A percentile compares a stretch with the other conserved stretches of the same genome.
These are phyloP conservation scores for Kwoniella heveanensis DNA, from an alignment of 768 basidiomycete genomes.

Conservation along the genomic window DNA sequence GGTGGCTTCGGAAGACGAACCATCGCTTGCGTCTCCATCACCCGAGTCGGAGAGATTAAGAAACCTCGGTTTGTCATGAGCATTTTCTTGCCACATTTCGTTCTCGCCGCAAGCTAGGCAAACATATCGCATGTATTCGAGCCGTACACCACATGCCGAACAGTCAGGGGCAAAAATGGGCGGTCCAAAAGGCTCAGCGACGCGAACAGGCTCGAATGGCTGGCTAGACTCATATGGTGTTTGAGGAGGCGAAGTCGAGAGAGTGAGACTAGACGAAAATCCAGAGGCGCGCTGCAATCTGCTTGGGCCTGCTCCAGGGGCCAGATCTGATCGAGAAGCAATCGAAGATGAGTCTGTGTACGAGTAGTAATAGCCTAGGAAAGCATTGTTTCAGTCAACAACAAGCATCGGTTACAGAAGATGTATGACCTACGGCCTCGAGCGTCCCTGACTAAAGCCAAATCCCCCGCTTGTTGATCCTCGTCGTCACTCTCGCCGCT, in stretches of 20 bases:
- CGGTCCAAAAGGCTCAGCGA: slow-evolving; percentile 60
- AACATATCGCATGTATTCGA: slow-evolving; percentile 85
- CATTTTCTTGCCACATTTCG: slow-evolving; percentile 47
- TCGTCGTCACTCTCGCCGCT: slow-evolving; percentile 42
- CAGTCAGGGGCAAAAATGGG: slow-evolving; percentile 65
- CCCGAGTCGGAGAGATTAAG: slow-evolving; percentile 5
- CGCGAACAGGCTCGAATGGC: slow-evolving; percentile 24
- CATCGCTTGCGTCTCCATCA: slow-evolving; percentile 18
- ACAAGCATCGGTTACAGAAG: neutral
- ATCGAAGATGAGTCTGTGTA: slow-evolving; percentile 39
- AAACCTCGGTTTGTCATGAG: slow-evolving; percentile 22
- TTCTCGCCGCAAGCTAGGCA: slow-evolving; percentile 86
- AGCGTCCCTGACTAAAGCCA: slow-evolving; percentile 45
- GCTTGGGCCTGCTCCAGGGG: slow-evolving; percentile 11
- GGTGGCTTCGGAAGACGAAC: slow-evolving; percentile 23
- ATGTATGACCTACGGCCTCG: slow-evolving; percentile 47
- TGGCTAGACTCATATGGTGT: neutral
- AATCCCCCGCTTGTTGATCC: slow-evolving; percentile 38
- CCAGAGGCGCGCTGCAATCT: slow-evolving; percentile 4
- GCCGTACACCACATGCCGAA: slow-evolving; percentile 72
- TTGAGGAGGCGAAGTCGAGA: slow-evolving; percentile 17
- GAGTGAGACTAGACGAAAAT: neutral
- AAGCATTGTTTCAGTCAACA: neutral
- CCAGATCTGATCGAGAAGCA: slow-evolving; percentile 10
- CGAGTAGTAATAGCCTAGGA: slow-evolving; percentile 53